Evolutionary conservation across 2,329 filamentous ascomycete genomes (phyloP).

Genomic region (Bipolaris gigantea): DNA sequence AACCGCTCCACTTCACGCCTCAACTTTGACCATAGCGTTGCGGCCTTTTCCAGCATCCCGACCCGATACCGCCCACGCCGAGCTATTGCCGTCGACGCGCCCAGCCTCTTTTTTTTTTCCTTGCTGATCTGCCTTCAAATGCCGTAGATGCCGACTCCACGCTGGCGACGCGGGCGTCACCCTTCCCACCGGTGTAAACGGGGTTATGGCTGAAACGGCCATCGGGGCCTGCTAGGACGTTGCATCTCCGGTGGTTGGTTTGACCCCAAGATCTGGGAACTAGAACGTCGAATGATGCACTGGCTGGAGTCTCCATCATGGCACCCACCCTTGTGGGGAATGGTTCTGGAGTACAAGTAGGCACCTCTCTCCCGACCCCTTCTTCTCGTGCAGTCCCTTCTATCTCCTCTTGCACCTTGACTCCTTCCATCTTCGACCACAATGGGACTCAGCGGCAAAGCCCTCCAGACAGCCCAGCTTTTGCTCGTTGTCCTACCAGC

Average conservation of each 20-base stretch:
- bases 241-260: slow-evolving; percentile 6
- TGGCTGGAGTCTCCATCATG: slow-evolving; percentile 5
- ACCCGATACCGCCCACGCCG: slow-evolving; percentile 8
- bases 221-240: not conserved
- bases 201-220: slow-evolving; percentile 1
- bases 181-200: slow-evolving; percentile 2
- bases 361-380: slow-evolving; percentile 4
- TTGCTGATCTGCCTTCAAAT: slow-evolving; percentile 9
- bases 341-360: slow-evolving; percentile 23
- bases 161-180: slow-evolving; percentile 12
- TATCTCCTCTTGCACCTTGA: slow-evolving; percentile 1
- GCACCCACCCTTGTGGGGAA: slow-evolving; percentile 28
- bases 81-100: slow-evolving; percentile 11
- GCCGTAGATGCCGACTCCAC: slow-evolving; percentile 16
- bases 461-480: slow-evolving; percentile 38
- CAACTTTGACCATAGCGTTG: slow-evolving; percentile 16
- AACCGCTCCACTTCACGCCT: slow-evolving; percentile 11
- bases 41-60: slow-evolving; percentile 10
- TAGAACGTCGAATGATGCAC: slow-evolving; percentile 3
- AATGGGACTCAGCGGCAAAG: slow-evolving; percentile 29
- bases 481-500: slow-evolving; percentile 45
- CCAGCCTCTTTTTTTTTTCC: slow-evolving; percentile 2
- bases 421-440: not conserved
- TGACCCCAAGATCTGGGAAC: slow-evolving; percentile 19
- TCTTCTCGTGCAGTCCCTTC: slow-evolving; percentile 10